Conservation (phyloP, 1,284 basidiomycete species). For the Heterobasidion irregulare region DNA sequence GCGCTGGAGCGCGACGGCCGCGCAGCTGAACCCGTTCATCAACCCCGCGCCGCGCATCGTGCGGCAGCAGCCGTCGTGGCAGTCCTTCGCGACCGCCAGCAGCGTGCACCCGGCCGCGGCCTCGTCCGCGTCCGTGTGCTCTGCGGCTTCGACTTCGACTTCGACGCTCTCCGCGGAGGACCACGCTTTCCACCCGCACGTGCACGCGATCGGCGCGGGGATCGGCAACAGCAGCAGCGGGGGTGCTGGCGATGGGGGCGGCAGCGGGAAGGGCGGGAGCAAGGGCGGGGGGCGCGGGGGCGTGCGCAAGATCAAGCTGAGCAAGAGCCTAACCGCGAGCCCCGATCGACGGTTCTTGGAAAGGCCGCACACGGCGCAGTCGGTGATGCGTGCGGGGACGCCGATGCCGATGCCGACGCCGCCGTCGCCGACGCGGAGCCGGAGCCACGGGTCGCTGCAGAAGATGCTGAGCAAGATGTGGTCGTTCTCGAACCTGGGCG, state of each 20-base stretch:
- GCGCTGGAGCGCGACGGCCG: background rate
- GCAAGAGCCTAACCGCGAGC: no score
- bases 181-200: background rate
- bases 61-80: slow-evolving; percentile 6
- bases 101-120: background rate
- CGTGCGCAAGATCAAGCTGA: no score
- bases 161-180: background rate
- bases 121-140: background rate
- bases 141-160: background rate
- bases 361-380: no score
- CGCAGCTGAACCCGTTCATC: slow-evolving; percentile 33
- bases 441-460: background rate
- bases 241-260: no score
- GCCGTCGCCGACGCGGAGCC: background rate
- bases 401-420: slow-evolving; percentile 1
- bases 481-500: background rate
- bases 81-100: background rate
- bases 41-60: slow-evolving; percentile 32
- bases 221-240: no score
- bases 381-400: slow-evolving; percentile 6
- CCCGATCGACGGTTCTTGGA: no score
- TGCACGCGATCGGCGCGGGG: no score
- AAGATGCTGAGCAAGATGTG: background rate
- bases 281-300: no score
- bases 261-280: no score